Percentiles rank a stretch among this genome's conserved stretches.
Evolutionary conservation across 2,329 filamentous ascomycete genomes (phyloP).

Genomic region (Aureobasidium melanogenum): DNA sequence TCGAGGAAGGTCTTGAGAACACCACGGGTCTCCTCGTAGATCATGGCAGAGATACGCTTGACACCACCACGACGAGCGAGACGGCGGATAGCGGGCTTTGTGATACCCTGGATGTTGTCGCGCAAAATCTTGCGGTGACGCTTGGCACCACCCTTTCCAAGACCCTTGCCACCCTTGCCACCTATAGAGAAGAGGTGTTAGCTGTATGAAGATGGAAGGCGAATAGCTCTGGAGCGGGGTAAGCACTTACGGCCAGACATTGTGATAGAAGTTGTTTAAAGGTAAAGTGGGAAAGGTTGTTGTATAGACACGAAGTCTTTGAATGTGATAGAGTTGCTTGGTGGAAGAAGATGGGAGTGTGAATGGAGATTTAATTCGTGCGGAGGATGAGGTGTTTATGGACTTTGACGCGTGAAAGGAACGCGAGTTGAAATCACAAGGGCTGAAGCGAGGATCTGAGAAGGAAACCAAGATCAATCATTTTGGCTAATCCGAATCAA

Average conservation of each 20-base stretch:
- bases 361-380: constrained; percentile 20
- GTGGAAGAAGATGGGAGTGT: constrained; percentile 15
- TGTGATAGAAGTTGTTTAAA: constrained; percentile 29
- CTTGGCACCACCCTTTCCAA: constrained; percentile 97
- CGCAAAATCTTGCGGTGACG: constrained; percentile 98
- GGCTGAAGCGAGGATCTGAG: no score
- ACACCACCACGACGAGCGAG: constrained; percentile 98
- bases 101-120: constrained; percentile 99
- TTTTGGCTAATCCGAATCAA: no score
- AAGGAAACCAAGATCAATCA: neutral
- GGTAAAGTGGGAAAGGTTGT: constrained; percentile 19
- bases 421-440: no score
- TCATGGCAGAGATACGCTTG: constrained; percentile 99
- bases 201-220: constrained; percentile 20
- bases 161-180: constrained; percentile 94
- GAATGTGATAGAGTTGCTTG: constrained; percentile 9
- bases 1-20: constrained; percentile 79
- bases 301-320: constrained; percentile 14
- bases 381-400: constrained; percentile 17
- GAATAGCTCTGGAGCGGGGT: constrained; percentile 12
- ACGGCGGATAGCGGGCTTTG: constrained; percentile 97
- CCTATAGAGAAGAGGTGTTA: constrained; percentile 50
- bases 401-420: neutral
- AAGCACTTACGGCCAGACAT: constrained; percentile 43
- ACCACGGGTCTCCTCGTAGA: constrained; percentile 76